Base-by-base conservation (phyloP, 768 basidiomycete genomes). In the Melanogaster broomeanus region DNA sequence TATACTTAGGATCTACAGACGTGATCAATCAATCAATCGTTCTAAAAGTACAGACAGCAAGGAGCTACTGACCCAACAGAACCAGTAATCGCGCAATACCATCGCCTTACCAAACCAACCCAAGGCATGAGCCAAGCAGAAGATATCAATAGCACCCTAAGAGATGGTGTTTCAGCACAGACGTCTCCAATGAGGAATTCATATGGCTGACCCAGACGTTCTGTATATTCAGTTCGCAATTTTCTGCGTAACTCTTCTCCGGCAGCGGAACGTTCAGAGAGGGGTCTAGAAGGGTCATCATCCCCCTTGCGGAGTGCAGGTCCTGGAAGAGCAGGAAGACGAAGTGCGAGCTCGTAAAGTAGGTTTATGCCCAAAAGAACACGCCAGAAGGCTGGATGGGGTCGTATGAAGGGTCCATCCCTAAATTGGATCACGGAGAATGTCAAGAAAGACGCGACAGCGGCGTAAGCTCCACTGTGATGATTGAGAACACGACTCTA, bases 31-130 rank as follows among this genome's bases (percentile, higher is more conserved):
- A 28, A 60, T 40, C 24, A 15, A 31, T 34, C 37, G 34, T 28
- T 49, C 30, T 13, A 37, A 40, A 49, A 45, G 34, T 41, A 54
- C 10, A 0, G 2, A 21, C 27, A 42, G 46, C 38, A 35, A 51
- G 45, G 41, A 39, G 4, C 22, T 33, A 69, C 74, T 52, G 61
- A 91, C 90, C 90, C 92, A 93, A 62, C 92, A 93, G 63, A 93
- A 93, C 91, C 91, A 93, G 62, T 94, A 93, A 62, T 94, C 92
- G 21, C 92, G 82, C 62, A 94, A 69, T 59, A 94, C 87, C 78
- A 93, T 80, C 4, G 92, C 91, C 68, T 94, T 94, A 38, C 91
- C 90, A 65, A 91, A 93, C 91, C 91, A 94, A 6, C 91, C 91
- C 42, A 93, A 65, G 34, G 90, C 73, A 66, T 94, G 91, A 25